A percentile compares a stretch with the other conserved stretches of the same genome.
phyloP scores from a whole-genome alignment of 257 asterid genomes.

The Solanum clarkiae region DNA sequence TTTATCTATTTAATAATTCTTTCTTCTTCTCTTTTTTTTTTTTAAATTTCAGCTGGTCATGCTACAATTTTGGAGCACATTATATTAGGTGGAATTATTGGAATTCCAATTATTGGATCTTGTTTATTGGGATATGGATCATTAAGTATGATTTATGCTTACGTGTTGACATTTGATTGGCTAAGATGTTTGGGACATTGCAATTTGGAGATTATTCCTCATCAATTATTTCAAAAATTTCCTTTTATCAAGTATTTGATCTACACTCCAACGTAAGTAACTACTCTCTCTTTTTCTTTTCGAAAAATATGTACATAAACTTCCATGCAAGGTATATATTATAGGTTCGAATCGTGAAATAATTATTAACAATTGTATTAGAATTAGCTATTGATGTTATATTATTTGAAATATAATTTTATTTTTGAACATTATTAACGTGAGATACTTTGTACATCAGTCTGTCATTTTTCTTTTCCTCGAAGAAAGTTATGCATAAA shows the following conservation, averaged over 20 bases:
- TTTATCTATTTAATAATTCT: background rate
- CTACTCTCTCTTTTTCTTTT: background rate
- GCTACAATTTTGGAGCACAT: constrained; percentile 70
- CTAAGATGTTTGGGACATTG: constrained; percentile 82
- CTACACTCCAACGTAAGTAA: constrained; percentile 78
- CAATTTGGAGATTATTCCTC: constrained; percentile 68
- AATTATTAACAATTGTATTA: background rate
- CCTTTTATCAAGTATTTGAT: constrained; percentile 55
- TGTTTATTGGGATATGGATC: constrained; percentile 63
- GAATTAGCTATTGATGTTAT: accelerated
- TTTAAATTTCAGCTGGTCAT: constrained; percentile 59
- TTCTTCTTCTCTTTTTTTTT: background rate
- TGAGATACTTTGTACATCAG: accelerated
- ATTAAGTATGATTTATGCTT: constrained; percentile 43
- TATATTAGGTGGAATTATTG: constrained; percentile 39
- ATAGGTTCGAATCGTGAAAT: background rate
- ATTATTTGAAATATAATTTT: accelerated
- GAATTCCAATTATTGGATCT: constrained; percentile 54
- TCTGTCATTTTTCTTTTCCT: background rate
- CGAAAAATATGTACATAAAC: background rate
- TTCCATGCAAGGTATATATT: accelerated
- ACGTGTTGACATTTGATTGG: constrained; percentile 50
- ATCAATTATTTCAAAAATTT: constrained; percentile 43
- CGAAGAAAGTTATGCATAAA: background rate
- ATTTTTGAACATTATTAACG: accelerated